Percentiles rank a stretch among this genome's conserved stretches.
Evolutionary conservation across 331 rosid species (phyloP).

Genomic region (Ulmus americana): DNA sequence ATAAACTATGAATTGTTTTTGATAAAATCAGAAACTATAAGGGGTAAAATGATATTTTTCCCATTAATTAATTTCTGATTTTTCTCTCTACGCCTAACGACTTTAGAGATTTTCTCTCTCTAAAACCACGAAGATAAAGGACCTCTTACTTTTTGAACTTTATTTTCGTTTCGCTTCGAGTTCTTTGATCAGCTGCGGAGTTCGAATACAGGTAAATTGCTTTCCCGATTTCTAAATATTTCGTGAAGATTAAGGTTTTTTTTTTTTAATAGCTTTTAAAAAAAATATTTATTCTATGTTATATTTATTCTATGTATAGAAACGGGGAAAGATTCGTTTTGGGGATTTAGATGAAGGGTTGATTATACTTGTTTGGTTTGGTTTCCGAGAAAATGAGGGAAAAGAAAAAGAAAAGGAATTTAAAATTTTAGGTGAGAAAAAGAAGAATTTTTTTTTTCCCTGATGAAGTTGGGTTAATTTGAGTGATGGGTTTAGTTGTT

Average conservation of each 20-base stretch:
- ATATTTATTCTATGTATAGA: not conserved
- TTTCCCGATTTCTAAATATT: not conserved
- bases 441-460: not conserved
- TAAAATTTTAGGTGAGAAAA: not conserved
- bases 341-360: not conserved
- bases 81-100: slow-evolving; percentile 12
- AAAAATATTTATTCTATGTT: not conserved
- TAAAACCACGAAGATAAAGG: not conserved
- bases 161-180: slow-evolving; percentile 3
- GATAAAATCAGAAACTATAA: no score
- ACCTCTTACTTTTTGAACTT: not conserved
- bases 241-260: slow-evolving; percentile 3
- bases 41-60: no score
- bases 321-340: not conserved
- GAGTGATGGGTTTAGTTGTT: not conserved
- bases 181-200: slow-evolving; percentile 9
- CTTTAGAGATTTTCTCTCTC: slow-evolving; percentile 15
- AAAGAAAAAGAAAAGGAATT: not conserved
- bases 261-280: not conserved
- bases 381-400: not conserved
- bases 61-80: not conserved
- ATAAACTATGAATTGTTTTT: no score
- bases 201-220: slow-evolving; percentile 2
- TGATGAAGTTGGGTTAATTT: slow-evolving; percentile 1
- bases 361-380: slow-evolving; percentile 6